Base-by-base conservation (phyloP, 2,329 filamentous ascomycete species). In the Geosmithia morbida region DNA sequence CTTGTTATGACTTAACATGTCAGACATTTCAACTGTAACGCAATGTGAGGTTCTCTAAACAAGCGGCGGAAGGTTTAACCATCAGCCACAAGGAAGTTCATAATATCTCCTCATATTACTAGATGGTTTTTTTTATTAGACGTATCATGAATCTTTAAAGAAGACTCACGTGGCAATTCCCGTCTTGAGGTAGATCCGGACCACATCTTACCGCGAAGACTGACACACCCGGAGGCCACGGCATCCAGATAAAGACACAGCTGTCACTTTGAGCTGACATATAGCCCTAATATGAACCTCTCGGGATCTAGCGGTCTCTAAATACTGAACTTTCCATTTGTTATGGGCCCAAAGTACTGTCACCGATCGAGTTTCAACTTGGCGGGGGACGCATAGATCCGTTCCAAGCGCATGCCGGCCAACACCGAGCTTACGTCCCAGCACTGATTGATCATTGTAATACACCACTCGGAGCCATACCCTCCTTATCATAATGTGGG, bases 401-500 rank as follows among this genome's bases (percentile, higher is more conserved):
- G 4, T 59, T 58, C 48, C 50, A 49, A 33, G 49, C 56, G 3
- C 54, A 57, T 48, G 55, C 56, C 8, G 51, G 49, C 5, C 50
- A 49, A 26, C 55, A 52, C 51, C 33, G 46, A 46, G 45, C 51
- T 1, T 51, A 53, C 47, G 51, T 58, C 4, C 55, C 56, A 13
- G 50, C 49, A 3, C 46, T 58, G 43, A 54, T 56, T 7, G 56
- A 59, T 39, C 55, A 59, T 30, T 59, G 56, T 57, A 51, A 37
- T 29, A 8, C 40, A 20, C 22, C 33, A 37, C 33, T 13, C 11
- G 33, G 33, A 11, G 11, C 11, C 10, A 7, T 37, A 13, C 33
- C 5, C 3, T 6, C 11, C 13, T 37, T 11, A 16, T 17, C 30
- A 17, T 33, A 26, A 42, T 37, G 46, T 20, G 22, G n/a, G n/a